A percentile compares a stretch with the other conserved stretches of the same genome.
These are phyloP conservation scores for Coemansia sp. DNA, from an alignment of 192 early-diverging fungal genomes.

Conservation along the genomic window DNA sequence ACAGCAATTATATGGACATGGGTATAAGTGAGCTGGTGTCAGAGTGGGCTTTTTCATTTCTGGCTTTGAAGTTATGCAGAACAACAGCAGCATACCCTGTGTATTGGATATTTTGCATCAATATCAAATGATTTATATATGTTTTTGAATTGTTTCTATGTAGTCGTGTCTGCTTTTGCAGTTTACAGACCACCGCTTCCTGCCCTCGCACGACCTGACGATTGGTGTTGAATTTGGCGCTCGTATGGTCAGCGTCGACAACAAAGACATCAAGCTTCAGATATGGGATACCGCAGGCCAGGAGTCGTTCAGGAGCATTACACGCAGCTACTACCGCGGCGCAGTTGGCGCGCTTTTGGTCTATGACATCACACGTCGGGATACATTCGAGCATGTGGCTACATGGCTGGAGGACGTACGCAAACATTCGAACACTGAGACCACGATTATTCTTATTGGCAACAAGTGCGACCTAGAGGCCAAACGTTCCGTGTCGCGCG, in stretches of 20 bases:
- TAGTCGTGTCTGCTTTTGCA: constrained; percentile 75
- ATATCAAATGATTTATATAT: neutral
- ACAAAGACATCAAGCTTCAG: constrained; percentile 86
- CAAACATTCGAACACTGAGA: constrained; percentile 86
- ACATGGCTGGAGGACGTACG: constrained; percentile 86
- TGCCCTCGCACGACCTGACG: constrained; percentile 78
- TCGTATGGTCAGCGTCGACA: constrained; percentile 70
- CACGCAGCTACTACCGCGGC: constrained; percentile 80
- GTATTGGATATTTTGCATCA: neutral
- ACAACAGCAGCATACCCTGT: no score
- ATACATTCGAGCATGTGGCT: constrained; percentile 74
- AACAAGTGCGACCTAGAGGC: constrained; percentile 90
- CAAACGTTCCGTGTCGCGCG: constrained; percentile 75
- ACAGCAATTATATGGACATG: neutral
- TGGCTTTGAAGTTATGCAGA: neutral
- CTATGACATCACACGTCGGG: constrained; percentile 80
- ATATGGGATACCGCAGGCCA: constrained; percentile 95
- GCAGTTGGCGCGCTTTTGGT: constrained; percentile 78
- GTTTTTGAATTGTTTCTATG: constrained; percentile 5
- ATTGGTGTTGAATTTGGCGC: constrained; percentile 87
- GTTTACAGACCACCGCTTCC: constrained; percentile 81
- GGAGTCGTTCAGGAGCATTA: constrained; percentile 84
- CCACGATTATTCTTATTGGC: constrained; percentile 86
- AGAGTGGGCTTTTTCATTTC: neutral
- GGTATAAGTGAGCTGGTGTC: no score